Conservation (phyloP, 2,329 filamentous ascomycete species). For the Elsinoe arachidis region DNA sequence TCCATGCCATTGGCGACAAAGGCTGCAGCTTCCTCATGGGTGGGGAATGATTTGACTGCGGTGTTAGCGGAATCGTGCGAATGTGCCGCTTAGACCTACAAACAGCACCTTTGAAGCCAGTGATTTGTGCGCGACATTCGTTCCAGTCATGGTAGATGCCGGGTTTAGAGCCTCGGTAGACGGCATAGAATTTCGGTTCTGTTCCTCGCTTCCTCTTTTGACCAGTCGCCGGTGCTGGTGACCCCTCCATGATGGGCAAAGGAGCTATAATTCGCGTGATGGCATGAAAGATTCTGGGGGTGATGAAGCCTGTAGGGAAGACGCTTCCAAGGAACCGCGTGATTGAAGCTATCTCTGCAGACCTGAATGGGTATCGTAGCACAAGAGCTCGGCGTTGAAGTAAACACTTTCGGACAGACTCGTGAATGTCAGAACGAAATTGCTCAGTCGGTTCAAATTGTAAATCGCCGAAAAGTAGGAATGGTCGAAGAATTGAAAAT, state of each 20-base stretch:
- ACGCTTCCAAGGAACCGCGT: background rate
- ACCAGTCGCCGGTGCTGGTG: background rate
- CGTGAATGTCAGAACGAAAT: background rate
- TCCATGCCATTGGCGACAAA: slow-evolving; percentile 57
- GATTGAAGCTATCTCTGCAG: background rate
- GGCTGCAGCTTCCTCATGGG: slow-evolving; percentile 64
- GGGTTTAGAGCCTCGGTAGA: slow-evolving; percentile 50
- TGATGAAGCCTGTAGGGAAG: background rate
- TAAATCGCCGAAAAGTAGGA: background rate
- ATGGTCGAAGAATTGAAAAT: background rate
- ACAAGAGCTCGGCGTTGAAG: slow-evolving; percentile 17
- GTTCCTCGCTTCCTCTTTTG: slow-evolving; percentile 1
- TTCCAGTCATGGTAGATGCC: slow-evolving; percentile 57
- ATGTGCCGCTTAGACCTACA: slow-evolving; percentile 22
- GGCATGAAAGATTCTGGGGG: background rate
- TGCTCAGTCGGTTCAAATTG: background rate
- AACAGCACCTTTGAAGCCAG: slow-evolving; percentile 45
- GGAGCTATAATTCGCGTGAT: background rate
- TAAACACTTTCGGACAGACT: background rate
- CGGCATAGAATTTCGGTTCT: slow-evolving; percentile 53
- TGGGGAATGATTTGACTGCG: slow-evolving; percentile 73
- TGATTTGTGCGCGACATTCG: slow-evolving; percentile 54
- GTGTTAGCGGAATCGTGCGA: background rate
- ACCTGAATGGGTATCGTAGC: background rate
- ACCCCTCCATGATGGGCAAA: slow-evolving; percentile 4